Percentiles rank a stretch among this genome's conserved stretches.
These are phyloP conservation scores for Talaromyces ruber DNA, from an alignment of 495 filamentous ascomycete species.

Conservation along the genomic window DNA sequence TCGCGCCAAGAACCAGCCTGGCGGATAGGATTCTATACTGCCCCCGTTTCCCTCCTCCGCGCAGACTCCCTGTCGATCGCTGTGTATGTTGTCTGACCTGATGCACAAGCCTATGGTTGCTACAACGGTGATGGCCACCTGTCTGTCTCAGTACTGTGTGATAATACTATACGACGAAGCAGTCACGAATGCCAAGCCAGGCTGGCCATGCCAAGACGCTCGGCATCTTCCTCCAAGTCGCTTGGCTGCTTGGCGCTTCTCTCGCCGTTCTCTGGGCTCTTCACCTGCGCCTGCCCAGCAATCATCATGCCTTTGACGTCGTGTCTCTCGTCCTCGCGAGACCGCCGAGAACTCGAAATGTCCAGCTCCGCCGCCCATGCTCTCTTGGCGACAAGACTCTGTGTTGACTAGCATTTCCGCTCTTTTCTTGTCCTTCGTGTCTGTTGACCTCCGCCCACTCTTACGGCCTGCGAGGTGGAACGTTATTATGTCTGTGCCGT, in stretches of 20 bases:
- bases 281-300: background rate
- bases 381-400: conserved; percentile 2
- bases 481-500: background rate
- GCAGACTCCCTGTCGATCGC: too few relatives aligned
- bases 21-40: too few relatives aligned
- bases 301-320: background rate
- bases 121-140: too few relatives aligned
- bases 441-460: background rate
- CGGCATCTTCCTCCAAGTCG: background rate
- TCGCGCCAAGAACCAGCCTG: background rate
- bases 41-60: too few relatives aligned
- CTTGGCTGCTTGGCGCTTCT: conserved; percentile 2
- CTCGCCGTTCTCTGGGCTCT: background rate
- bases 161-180: too few relatives aligned
- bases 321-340: background rate
- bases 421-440: background rate
- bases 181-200: background rate
- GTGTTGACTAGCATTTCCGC: background rate
- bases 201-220: background rate
- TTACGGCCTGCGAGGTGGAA: background rate
- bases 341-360: background rate
- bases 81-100: background rate
- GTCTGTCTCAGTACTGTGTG: too few relatives aligned
- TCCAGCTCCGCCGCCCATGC: background rate
- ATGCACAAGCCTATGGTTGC: too few relatives aligned